Base-by-base conservation (phyloP, 2,329 filamentous ascomycete genomes). In the Pseudogymnoascus sp. region DNA sequence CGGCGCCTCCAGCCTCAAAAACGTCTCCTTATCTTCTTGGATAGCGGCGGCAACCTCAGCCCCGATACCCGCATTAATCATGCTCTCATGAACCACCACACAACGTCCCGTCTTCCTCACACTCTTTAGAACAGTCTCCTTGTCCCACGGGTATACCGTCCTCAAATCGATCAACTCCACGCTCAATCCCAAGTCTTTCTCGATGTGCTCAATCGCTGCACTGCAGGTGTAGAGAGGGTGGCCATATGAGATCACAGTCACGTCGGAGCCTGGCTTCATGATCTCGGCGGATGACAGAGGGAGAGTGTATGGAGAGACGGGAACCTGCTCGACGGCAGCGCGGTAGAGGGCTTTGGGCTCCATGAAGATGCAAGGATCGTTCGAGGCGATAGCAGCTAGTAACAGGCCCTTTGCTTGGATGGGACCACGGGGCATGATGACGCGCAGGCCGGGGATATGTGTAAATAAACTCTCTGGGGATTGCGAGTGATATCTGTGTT, bases 271-370 rank as follows among this genome's bases (percentile, higher is more conserved):
- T 23, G 82, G 75, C 70, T 88, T 89, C 34, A 90, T 70, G 0
- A 90, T 75, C 67, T 91, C 87, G 0, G 88, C 88, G 69, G 87
- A 88, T 67, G 84, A 87, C 1, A 91, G 78, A 0, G 88, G 87
- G 1, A 91, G 78, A 1, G 82, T 83, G 70, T 89, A 91, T 5
- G 84, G 78, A 62, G 84, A 85, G n/a, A 82, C 81, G 0, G 88
- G 88, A 0, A 90, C 88, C 68, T 90, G 85, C 69, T 91, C 88
- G 18, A 89, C 85, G 0, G 88, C 85, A 1, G 88, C 88, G 28
- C 88, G 84, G 71, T 91, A 91, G 2, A 91, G 76, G 25, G 88
- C 84, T 74, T 91, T 91, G 1, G 88, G 88, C 69, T 91, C 88
- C 85, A 90, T 85, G 73, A 90, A 90, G 40, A 91, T 78, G 62